phyloP scores from a whole-genome alignment of 2,329 filamentous ascomycete genomes.

The Xenoacremonium recifei region DNA sequence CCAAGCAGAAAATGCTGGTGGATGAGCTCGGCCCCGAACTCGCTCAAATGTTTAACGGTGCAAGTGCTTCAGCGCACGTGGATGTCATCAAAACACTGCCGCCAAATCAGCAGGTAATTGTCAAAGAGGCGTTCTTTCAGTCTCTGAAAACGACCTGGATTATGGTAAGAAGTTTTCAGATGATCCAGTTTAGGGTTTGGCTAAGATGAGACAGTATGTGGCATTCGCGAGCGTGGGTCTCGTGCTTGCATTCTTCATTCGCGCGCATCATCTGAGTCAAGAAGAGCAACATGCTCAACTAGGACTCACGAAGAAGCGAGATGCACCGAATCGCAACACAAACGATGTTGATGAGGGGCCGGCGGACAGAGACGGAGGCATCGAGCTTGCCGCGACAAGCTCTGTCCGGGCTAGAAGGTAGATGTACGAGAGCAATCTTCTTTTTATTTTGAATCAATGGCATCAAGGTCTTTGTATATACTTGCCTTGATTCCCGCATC shows the following conservation, averaged over 20 bases:
- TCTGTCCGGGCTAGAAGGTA: not conserved
- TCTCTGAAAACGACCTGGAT: slow-evolving; percentile 28
- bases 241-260: slow-evolving; percentile 19
- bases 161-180: slow-evolving; percentile 15
- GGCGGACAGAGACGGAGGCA: not conserved
- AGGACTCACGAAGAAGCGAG: slow-evolving; percentile 7
- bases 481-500: not conserved
- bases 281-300: slow-evolving; percentile 19
- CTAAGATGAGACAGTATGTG: slow-evolving; percentile 15
- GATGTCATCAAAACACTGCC: slow-evolving; percentile 40
- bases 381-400: not conserved
- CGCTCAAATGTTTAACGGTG: slow-evolving; percentile 50
- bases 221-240: slow-evolving; percentile 13
- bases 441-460: not conserved
- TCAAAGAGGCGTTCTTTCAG: slow-evolving; percentile 23
- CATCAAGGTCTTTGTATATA: not conserved
- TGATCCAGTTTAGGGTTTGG: not conserved
- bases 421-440: too few relatives aligned
- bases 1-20: slow-evolving; percentile 43
- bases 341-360: not conserved
- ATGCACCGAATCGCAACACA: not conserved
- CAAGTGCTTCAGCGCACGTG: slow-evolving; percentile 56
- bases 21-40: slow-evolving; percentile 44
- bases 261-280: slow-evolving; percentile 19
- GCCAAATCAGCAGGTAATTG: slow-evolving; percentile 16